phyloP scores from a whole-genome alignment of 257 asterid species.

The Nicotiana undulata region DNA sequence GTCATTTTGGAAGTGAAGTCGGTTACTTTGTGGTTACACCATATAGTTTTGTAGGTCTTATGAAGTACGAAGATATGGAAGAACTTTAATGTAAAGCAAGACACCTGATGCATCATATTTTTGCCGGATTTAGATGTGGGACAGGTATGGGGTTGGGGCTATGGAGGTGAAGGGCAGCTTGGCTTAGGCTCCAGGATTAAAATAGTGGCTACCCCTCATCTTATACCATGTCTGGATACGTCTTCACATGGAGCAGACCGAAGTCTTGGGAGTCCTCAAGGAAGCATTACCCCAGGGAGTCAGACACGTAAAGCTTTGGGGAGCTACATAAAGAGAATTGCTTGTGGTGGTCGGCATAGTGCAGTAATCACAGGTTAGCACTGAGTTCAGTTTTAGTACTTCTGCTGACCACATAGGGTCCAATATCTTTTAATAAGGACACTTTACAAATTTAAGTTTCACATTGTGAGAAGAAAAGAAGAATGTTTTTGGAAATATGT shows the following conservation, averaged over 20 bases:
- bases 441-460: background rate
- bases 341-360: conserved; percentile 85
- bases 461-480: background rate
- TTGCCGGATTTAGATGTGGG: conserved; percentile 73
- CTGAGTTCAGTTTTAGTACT: background rate
- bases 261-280: conserved; percentile 21
- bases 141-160: conserved; percentile 98
- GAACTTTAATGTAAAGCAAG: conserved; percentile 53
- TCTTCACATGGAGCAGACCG: conserved; percentile 37
- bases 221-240: conserved; percentile 50
- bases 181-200: conserved; percentile 71
- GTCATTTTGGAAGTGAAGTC: conserved; percentile 15
- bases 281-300: conserved; percentile 20
- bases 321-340: conserved; percentile 49
- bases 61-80: conserved; percentile 48
- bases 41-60: conserved; percentile 52
- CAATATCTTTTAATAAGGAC: background rate
- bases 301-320: conserved; percentile 29
- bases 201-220: conserved; percentile 82
- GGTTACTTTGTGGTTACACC: conserved; percentile 33
- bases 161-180: conserved; percentile 88
- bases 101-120: conserved; percentile 59
- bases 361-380: conserved; percentile 58
- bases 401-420: background rate
- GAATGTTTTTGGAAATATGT: background rate